A percentile compares a stretch with the other conserved stretches of the same genome.
Evolutionary conservation across 495 filamentous ascomycete species (phyloP).

Genomic region (Pyrenopolyporus hunteri): DNA sequence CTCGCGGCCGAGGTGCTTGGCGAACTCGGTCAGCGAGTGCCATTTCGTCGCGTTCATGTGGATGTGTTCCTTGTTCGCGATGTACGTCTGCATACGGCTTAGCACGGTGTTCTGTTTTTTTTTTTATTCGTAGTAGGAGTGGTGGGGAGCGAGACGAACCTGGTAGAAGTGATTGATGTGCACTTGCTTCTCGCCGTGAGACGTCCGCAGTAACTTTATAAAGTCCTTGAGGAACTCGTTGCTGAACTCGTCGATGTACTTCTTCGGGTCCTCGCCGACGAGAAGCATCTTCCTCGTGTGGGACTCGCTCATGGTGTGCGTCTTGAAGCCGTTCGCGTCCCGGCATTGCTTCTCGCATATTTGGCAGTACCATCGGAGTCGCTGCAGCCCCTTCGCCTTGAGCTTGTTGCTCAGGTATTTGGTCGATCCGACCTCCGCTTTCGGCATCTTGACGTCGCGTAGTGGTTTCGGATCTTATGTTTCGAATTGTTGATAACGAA

Average conservation of each 20-base stretch:
- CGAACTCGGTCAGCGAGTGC: constrained; percentile 85
- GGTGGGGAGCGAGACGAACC: constrained; percentile 29
- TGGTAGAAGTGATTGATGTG: constrained; percentile 93
- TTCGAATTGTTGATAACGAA: neutral
- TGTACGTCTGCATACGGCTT: constrained; percentile 41
- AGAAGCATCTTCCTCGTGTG: constrained; percentile 87
- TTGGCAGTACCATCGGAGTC: constrained; percentile 87
- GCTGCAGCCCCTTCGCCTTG: constrained; percentile 85
- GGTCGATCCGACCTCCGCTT: constrained; percentile 85
- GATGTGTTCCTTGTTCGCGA: constrained; percentile 78
- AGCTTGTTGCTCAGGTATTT: constrained; percentile 89
- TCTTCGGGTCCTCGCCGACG: constrained; percentile 82
- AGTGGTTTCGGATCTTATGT: neutral
- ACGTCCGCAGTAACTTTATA: constrained; percentile 71
- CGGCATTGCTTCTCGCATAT: constrained; percentile 65
- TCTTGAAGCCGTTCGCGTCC: constrained; percentile 79
- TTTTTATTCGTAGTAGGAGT: no score
- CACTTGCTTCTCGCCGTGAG: constrained; percentile 85
- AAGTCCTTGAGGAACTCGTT: constrained; percentile 83
- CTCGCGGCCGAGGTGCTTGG: constrained; percentile 79
- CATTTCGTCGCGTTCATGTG: constrained; percentile 95
- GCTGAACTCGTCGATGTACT: constrained; percentile 76
- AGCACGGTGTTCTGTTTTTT: no score
- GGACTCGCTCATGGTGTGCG: constrained; percentile 78
- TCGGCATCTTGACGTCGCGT: constrained; percentile 77